Conservation (phyloP, 257 asterid genomes). For the Solanum ossicruentum region DNA sequence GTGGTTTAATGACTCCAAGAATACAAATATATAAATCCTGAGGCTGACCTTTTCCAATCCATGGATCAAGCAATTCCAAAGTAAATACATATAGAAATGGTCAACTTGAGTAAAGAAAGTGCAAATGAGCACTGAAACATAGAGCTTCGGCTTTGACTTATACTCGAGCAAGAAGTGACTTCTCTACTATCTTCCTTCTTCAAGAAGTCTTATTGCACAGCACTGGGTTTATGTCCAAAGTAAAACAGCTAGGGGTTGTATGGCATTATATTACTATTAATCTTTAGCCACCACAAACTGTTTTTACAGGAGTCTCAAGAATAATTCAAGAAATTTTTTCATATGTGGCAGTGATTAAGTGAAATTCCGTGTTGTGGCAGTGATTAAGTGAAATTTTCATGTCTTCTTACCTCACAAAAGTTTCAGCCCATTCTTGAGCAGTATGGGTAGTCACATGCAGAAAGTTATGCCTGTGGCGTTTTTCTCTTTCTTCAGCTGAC, state of each 20-base stretch:
- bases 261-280: neutral
- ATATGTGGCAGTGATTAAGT: neutral
- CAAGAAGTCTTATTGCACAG: neutral
- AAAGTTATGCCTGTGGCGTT: constrained; percentile 82
- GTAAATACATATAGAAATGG: neutral
- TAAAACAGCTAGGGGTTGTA: neutral
- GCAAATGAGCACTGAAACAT: neutral
- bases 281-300: neutral
- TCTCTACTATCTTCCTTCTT: neutral
- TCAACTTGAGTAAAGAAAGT: neutral
- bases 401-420: constrained; percentile 72
- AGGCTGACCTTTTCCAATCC: neutral
- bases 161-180: neutral
- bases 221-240: neutral
- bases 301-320: neutral
- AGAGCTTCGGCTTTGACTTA: neutral
- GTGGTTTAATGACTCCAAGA: neutral
- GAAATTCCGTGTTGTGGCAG: neutral
- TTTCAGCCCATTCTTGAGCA: constrained; percentile 98
- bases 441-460: constrained; percentile 87
- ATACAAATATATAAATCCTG: neutral
- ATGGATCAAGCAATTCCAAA: neutral
- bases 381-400: neutral
- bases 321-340: neutral
- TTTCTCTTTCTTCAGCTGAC: constrained; percentile 80